phyloP scores from a whole-genome alignment of 495 filamentous ascomycete genomes.

The Daldinia loculata region DNA sequence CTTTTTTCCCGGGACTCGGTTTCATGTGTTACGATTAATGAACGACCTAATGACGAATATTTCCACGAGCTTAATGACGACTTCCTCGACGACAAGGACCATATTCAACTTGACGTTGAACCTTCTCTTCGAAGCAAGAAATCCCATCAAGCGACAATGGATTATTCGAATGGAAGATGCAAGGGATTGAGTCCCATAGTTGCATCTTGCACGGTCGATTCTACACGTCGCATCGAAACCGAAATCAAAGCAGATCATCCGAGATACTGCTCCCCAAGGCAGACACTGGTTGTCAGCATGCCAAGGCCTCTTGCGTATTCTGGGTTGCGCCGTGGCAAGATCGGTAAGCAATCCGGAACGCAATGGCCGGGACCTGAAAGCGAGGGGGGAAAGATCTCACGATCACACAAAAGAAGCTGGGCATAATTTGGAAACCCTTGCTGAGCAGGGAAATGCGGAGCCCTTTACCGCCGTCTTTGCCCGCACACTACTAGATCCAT shows the following conservation, averaged over 20 bases:
- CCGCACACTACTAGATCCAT: conserved; percentile 30
- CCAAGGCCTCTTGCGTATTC: conserved; percentile 45
- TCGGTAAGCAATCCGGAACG: conserved; percentile 37
- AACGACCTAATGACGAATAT: conserved; percentile 55
- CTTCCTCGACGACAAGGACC: conserved; percentile 41
- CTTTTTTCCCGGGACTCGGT: conserved; percentile 42
- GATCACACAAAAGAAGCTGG: conserved; percentile 43
- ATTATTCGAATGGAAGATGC: conserved; percentile 44
- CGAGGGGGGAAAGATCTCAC: conserved; percentile 46
- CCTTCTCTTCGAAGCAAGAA: conserved; percentile 43
- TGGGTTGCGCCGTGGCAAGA: conserved; percentile 44
- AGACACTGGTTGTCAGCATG: conserved; percentile 59
- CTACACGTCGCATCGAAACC: conserved; percentile 47
- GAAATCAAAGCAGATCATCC: conserved; percentile 43
- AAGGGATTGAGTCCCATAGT: conserved; percentile 38
- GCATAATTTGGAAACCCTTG: conserved; percentile 41
- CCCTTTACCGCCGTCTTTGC: conserved; percentile 44
- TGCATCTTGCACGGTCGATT: conserved; percentile 44
- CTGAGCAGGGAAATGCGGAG: conserved; percentile 43
- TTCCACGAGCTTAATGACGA: conserved; percentile 46
- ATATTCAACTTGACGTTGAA: conserved; percentile 53
- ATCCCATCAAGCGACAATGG: conserved; percentile 40
- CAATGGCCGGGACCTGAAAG: conserved; percentile 41
- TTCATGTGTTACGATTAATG: conserved; percentile 58
- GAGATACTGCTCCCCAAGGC: conserved; percentile 49